Percentiles rank a stretch among this genome's conserved stretches.
phyloP scores from a whole-genome alignment of 2,329 filamentous ascomycete genomes.

The Colletotrichum lentis region DNA sequence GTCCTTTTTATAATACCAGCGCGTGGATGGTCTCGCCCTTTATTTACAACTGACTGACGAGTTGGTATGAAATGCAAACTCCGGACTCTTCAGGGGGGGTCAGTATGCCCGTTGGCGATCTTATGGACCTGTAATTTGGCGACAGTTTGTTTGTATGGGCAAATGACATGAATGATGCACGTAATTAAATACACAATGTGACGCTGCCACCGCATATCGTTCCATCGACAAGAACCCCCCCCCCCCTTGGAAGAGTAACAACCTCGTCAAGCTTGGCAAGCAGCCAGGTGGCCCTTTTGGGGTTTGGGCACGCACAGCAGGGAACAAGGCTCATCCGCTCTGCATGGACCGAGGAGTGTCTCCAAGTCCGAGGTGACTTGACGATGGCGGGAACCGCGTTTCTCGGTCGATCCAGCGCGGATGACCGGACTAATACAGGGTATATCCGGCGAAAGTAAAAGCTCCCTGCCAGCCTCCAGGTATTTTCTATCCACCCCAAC shows the following conservation, averaged over 20 bases:
- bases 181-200: not conserved
- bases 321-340: not conserved
- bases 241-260: constrained; percentile 17
- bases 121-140: too few relatives aligned
- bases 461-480: too few relatives aligned
- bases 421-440: not conserved
- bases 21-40: too few relatives aligned
- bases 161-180: not conserved
- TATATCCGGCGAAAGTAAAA: too few relatives aligned
- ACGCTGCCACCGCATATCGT: constrained; percentile 2
- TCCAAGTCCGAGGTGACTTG: not conserved
- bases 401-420: not conserved
- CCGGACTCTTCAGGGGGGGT: not conserved
- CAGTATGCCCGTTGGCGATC: too few relatives aligned
- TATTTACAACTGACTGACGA: too few relatives aligned
- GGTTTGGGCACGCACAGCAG: too few relatives aligned
- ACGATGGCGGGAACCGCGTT: not conserved
- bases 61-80: too few relatives aligned
- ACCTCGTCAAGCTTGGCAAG: constrained; percentile 3
- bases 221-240: not conserved
- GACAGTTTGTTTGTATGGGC: too few relatives aligned
- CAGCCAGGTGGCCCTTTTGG: not conserved
- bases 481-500: too few relatives aligned
- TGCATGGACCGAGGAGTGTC: not conserved
- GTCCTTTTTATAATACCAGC: too few relatives aligned